Evolutionary conservation across 2,329 filamentous ascomycete species (phyloP), one percentile per base, ranked within the genome.

Genomic region (Leptographium procerum): DNA sequence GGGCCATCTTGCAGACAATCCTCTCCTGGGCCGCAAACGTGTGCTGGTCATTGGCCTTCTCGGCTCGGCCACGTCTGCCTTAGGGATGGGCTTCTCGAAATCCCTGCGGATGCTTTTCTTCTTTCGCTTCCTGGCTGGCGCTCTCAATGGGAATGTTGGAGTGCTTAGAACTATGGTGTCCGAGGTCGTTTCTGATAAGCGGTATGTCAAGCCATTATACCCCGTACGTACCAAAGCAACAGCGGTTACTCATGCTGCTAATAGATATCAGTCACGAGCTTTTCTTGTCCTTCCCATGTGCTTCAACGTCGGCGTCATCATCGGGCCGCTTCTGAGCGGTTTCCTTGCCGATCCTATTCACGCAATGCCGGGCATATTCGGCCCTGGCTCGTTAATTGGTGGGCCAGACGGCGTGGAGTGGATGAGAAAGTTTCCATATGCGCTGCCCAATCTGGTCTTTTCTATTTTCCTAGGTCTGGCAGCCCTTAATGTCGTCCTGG

Each of bases 301-400:
- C 34, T 56, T 56, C 54, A 56, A 56, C 24, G 54, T 56, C 19
- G 54, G 54, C 19, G 54, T 56, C 22, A 56, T 56, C n/a, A 56
- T 56, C 16, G 54, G 54, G 16, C 54, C 54, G 3, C 26, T 56
- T 22, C 8, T 56, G 14, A 48, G 54, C 10, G 54, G 54, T 9
- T 47, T 48, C 34, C 54, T 56, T n/a, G 54, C 40, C 10, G 40
- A 56, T 24, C 54, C 54, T 22, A 16, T 48, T 19, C 36, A 56
- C 13, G 48, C 54, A 9, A 19, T 56, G 54, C 54, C 54, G 11
- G 26, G 54, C 40, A 47, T 56, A 3, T 56, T 56, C 19, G 54
- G 54, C 26, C 54, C 54, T 4, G 54, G 54, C 13, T 56, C 54
- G 24, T 5, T 56, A 3, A 4, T 56, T 13, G 54, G 54, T 0